Evolutionary conservation across 306 rosid species (phyloP).

Genomic region (Quercus cerris): DNA sequence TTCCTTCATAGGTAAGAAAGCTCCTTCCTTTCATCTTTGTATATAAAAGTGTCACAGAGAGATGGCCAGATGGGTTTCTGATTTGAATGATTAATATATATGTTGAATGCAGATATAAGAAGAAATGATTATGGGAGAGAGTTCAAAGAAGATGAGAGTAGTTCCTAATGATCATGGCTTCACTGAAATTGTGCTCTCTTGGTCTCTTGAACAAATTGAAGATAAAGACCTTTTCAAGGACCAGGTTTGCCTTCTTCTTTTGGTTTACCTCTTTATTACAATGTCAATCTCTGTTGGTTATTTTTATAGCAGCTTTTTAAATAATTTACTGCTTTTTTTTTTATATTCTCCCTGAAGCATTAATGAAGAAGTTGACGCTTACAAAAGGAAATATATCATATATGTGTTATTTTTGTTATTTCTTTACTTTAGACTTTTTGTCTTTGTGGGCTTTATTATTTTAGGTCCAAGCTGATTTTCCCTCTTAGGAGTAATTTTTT

Average conservation of each 20-base stretch:
- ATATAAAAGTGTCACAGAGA: too few species aligned
- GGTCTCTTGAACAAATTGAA: slow-evolving; percentile 57
- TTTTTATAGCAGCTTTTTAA: not conserved
- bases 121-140: slow-evolving; percentile 24
- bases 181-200: slow-evolving; percentile 40
- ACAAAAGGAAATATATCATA: not conserved
- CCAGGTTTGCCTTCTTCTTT: slow-evolving; percentile 24
- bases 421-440: too few species aligned
- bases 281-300: too few species aligned
- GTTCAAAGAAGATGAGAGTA: slow-evolving; percentile 19
- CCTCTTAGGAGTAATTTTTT: too few species aligned
- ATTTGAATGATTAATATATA: not conserved
- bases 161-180: slow-evolving; percentile 12
- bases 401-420: too few species aligned
- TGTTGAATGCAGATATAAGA: not conserved
- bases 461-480: not conserved
- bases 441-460: not conserved
- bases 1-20: slow-evolving; percentile 17
- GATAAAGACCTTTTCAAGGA: slow-evolving; percentile 33
- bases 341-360: not conserved
- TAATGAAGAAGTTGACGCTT: not conserved
- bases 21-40: not conserved
- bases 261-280: not conserved
- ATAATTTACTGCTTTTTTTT: not conserved
- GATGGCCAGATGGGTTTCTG: not conserved